phyloP scores from a whole-genome alignment of 176 grass and related monocot genomes.

The Eleusine coracana region DNA sequence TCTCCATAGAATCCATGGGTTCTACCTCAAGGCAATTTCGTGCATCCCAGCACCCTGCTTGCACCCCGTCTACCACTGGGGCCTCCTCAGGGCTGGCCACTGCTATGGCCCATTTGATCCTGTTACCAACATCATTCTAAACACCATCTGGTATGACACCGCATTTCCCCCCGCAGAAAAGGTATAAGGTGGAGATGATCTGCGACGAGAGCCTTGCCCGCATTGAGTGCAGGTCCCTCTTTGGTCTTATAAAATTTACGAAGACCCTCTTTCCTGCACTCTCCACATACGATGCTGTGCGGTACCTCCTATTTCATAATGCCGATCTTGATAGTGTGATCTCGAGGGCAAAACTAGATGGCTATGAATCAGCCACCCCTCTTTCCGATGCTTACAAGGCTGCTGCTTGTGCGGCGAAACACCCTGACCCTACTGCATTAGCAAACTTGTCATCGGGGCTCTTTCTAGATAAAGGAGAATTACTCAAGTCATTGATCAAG shows the following conservation, averaged over 20 bases:
- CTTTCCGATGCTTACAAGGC: background rate
- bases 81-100: slow-evolving; percentile 31
- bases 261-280: background rate
- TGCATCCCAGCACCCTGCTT: background rate
- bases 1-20: background rate
- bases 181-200: slow-evolving; percentile 10
- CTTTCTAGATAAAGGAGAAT: background rate
- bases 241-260: background rate
- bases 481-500: background rate
- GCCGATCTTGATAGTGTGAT: background rate
- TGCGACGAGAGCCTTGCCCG: background rate
- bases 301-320: background rate
- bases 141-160: slow-evolving; percentile 35
- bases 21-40: slow-evolving; percentile 16
- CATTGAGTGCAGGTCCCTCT: background rate
- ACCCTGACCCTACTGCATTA: background rate
- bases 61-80: background rate
- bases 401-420: background rate
- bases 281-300: background rate
- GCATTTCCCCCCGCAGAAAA: background rate
- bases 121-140: slow-evolving; percentile 28
- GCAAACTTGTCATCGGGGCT: background rate
- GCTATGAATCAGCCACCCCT: background rate
- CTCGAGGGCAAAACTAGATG: background rate
- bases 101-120: slow-evolving; percentile 3